A percentile compares a stretch with the other conserved stretches of the same genome.
Evolutionary conservation across 2,329 filamentous ascomycete species (phyloP).

Genomic region (Xylariaceae sp.): DNA sequence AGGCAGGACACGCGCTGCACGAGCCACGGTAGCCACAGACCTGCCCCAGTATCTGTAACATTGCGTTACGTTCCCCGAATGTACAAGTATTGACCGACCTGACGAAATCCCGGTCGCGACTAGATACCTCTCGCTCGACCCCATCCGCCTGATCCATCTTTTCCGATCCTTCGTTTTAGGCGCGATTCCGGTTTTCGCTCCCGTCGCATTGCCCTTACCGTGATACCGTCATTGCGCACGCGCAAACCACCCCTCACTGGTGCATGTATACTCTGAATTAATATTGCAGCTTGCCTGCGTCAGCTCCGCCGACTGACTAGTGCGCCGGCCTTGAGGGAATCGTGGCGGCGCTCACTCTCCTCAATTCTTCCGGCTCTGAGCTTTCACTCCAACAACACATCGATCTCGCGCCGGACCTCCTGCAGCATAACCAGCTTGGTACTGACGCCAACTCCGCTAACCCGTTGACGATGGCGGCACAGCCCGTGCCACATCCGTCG

Average conservation of each 20-base stretch:
- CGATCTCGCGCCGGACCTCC: conserved; percentile 49
- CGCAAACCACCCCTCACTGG: background rate
- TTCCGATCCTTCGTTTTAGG: no score
- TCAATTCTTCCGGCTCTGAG: conserved; percentile 49
- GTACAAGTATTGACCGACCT: background rate
- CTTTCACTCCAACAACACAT: conserved; percentile 57
- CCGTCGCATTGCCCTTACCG: no score
- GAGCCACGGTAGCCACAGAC: background rate
- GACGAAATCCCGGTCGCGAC: background rate
- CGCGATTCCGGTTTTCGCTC: no score
- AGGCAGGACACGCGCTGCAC: no score
- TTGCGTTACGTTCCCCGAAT: background rate
- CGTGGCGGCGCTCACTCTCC: conserved; percentile 52
- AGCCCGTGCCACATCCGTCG: conserved; percentile 62
- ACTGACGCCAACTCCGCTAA: conserved; percentile 49
- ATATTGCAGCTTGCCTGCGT: conserved; percentile 2
- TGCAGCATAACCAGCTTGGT: conserved; percentile 44
- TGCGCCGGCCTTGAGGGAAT: conserved; percentile 33
- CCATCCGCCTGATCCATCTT: background rate
- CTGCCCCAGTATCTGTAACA: background rate
- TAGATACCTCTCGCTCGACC: background rate
- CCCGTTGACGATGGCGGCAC: conserved; percentile 64
- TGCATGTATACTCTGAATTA: no score
- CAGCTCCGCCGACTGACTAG: conserved; percentile 28
- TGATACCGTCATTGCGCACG: background rate